Base-by-base conservation (phyloP, 1,139 yeast genomes). In the Citeromyces siamensis region DNA sequence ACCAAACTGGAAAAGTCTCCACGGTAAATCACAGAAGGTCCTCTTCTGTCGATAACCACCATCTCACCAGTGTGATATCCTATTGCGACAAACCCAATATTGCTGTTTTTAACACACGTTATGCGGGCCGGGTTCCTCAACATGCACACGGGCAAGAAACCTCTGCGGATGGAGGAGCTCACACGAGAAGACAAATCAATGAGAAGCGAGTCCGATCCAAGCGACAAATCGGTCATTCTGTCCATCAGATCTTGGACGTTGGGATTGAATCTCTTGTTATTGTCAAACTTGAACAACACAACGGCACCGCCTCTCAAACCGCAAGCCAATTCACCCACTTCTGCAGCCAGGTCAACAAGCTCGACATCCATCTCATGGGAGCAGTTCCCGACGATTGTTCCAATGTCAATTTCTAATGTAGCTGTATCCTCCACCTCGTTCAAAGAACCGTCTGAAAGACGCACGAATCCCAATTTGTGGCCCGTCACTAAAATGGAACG, bases 81-180 rank as follows among this genome's bases (percentile, higher is more conserved):
- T 36, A 84, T 62, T 1, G 86, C 94, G 4, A 82, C 84, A 60
- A 90, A 86, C 0, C 96, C 96, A 36, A 85, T 65, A 44, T 81
- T 71, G 44, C 88, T 77, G 55, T 82, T 70, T 39, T 68, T 67
- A 36, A 88, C 47, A 2, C 83, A 71, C 0, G 88, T 64, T 3
- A 82, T 75, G 22, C 67, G 71, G 5, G 62, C 60, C n/a, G 58
- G 51, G 7, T 58, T 61, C 38, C 66, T 66, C 2, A 82, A 50
- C n/a, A 71, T 64, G 34, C 71, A 66, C 18, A 64, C 61, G 0
- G 97, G 97, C 47, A 85, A 56, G 48, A 85, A 86, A 0, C 85
- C 86, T 41, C 71, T 76, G 40, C 60, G 64, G 4, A 74, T 37
- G 35, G 60, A 59, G 8, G 63, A 49, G 1, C 73, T 69, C 4